These are phyloP conservation scores for Clonostachys byssicola DNA, from an alignment of 2,329 filamentous ascomycete genomes.

Conservation along the genomic window DNA sequence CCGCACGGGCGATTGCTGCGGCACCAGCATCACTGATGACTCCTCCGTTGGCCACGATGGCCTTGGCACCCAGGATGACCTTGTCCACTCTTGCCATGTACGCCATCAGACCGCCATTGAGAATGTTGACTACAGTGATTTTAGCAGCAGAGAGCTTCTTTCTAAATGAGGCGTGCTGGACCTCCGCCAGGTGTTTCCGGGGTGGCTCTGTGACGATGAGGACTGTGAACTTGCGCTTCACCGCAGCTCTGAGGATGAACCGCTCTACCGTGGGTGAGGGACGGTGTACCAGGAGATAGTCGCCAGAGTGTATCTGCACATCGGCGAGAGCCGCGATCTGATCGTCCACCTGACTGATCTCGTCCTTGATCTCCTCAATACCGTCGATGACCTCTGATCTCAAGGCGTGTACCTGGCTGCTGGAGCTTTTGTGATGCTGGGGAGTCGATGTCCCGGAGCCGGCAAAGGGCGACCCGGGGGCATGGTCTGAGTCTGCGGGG, in stretches of 20 bases:
- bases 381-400: slow-evolving; percentile 90
- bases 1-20: slow-evolving; percentile 77
- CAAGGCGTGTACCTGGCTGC: slow-evolving; percentile 60
- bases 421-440: slow-evolving; percentile 21
- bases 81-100: slow-evolving; percentile 96
- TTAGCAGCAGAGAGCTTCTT: slow-evolving; percentile 77
- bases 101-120: slow-evolving; percentile 82
- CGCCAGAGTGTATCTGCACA: slow-evolving; percentile 88
- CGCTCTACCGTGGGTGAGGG: slow-evolving; percentile 84
- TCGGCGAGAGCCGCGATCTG: slow-evolving; percentile 87
- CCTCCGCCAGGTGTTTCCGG: slow-evolving; percentile 27
- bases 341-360: slow-evolving; percentile 87
- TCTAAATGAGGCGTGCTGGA: slow-evolving; percentile 53
- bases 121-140: slow-evolving; percentile 77
- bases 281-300: slow-evolving; percentile 86
- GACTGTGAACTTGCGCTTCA: slow-evolving; percentile 88
- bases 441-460: slow-evolving; percentile 48
- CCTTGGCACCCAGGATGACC: slow-evolving; percentile 84
- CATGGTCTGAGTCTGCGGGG: slow-evolving; percentile 30
- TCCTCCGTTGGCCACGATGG: slow-evolving; percentile 83
- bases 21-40: slow-evolving; percentile 83
- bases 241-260: slow-evolving; percentile 82
- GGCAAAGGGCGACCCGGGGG: slow-evolving; percentile 40
- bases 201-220: slow-evolving; percentile 69
- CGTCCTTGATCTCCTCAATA: slow-evolving; percentile 93